phyloP scores from a whole-genome alignment of 192 early-diverging fungal genomes.

The Umbelopsis sp. region DNA sequence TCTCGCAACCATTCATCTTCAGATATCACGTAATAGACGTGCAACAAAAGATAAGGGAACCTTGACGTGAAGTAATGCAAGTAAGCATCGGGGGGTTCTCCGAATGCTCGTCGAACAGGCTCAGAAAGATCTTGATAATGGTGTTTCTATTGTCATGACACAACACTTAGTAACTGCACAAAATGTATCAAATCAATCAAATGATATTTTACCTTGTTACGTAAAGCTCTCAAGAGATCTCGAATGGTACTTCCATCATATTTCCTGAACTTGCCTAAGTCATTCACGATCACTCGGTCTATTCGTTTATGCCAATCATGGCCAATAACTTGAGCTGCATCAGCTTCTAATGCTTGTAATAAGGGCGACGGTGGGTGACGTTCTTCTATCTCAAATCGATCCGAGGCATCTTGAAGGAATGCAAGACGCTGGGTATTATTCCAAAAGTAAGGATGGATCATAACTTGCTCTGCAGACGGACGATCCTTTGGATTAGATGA shows the following conservation, averaged over 20 bases:
- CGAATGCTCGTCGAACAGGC: conserved; percentile 75
- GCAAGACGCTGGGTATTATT: conserved; percentile 75
- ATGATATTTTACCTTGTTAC: conserved; percentile 80
- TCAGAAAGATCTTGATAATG: conserved; percentile 92
- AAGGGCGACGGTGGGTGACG: conserved; percentile 69
- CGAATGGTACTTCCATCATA: conserved; percentile 85
- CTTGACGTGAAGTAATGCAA: conserved; percentile 86
- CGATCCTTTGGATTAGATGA: conserved; percentile 69
- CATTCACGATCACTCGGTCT: conserved; percentile 71
- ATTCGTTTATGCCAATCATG: conserved; percentile 77
- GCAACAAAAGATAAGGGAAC: conserved; percentile 88
- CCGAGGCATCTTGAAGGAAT: conserved; percentile 95
- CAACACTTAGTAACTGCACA: neutral
- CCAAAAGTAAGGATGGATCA: conserved; percentile 98
- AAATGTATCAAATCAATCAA: neutral
- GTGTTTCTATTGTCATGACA: conserved; percentile 72
- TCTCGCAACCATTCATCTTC: conserved; percentile 45
- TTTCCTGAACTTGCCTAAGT: conserved; percentile 91
- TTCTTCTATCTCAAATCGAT: conserved; percentile 90
- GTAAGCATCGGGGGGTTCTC: conserved; percentile 86
- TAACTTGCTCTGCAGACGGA: conserved; percentile 75
- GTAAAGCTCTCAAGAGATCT: conserved; percentile 86
- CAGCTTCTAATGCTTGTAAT: conserved; percentile 66
- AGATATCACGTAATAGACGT: conserved; percentile 85
- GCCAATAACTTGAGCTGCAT: conserved; percentile 63